Evolutionary conservation across 352 stramenopile genomes (phyloP), one percentile per base, ranked within the genome.

Genomic region (Pelagophyceae sp.): DNA sequence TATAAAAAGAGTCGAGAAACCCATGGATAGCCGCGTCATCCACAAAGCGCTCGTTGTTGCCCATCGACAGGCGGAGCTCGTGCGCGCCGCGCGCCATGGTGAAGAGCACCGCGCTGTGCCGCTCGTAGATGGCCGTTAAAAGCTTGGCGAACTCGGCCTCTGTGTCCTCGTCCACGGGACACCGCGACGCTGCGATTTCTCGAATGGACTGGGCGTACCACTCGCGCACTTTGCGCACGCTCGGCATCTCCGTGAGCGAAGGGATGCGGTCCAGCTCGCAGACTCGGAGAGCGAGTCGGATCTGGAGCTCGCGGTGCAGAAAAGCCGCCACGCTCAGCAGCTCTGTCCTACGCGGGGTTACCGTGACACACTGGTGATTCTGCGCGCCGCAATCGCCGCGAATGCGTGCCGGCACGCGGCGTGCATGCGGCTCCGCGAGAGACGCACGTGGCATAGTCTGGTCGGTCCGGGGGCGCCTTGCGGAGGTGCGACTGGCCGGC

Each of bases 1-100:
- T 97, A 84, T 99, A 99, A 83, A 99, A 99, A 19, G 92, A 88
- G 84, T 99, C 96, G 75, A 99, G 85, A 83, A 99, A 99, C 29
- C 92, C 92, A 79, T 99, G 96, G 64, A 98, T 91, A 78, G 96
- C 90, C 51, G 91, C 88, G 78, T 98, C 87, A 61, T 98, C 89
- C 58, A 88, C 84, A 81, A 90, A 91, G 45, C 45, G 45, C 45
- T 23, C 11, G 23, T 11, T 23, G 1, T 83, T 72, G 84, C 81
- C 32, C 33, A 19, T 78, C 92, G 91, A 82, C 83, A 92, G 86
- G 75, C 97, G 95, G 79, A 99, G 91, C 88, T 99, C 93, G 80
- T 97, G 96, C 11, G 98, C 94, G 50, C 95, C 96, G 76, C 95
- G 94, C n/a, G 97, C 96, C 94, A 99, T 99, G 32, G 97, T 98